Percentiles rank a stretch among this genome's conserved stretches.
phyloP scores from a whole-genome alignment of 176 grass and related monocot genomes.

The Carex cristatella region DNA sequence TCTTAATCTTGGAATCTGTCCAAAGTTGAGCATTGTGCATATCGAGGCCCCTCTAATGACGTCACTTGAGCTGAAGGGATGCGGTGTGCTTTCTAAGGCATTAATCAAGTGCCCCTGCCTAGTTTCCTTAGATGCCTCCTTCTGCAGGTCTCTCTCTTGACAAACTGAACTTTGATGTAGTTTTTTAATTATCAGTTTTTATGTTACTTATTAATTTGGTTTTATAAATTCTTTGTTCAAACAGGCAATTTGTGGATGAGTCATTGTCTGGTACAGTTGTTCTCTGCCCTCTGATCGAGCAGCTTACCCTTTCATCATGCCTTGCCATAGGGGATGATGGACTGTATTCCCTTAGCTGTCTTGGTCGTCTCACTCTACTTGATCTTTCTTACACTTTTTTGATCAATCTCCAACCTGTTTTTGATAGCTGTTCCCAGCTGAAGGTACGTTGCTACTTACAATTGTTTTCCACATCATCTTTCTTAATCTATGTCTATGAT shows the following conservation, averaged over 20 bases:
- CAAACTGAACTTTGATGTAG: background rate
- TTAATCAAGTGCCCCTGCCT: conserved; percentile 74
- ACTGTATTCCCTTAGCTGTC: conserved; percentile 72
- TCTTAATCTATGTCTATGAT: conserved; percentile 12
- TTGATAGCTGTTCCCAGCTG: conserved; percentile 71
- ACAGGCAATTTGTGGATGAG: conserved; percentile 73
- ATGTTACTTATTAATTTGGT: conserved; percentile 13
- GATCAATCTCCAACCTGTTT: conserved; percentile 76
- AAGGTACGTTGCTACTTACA: conserved; percentile 33
- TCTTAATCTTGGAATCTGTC: conserved; percentile 94
- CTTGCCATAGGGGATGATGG: conserved; percentile 54
- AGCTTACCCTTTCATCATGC: conserved; percentile 77
- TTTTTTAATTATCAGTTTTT: background rate
- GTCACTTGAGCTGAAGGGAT: conserved; percentile 78
- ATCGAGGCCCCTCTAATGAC: conserved; percentile 85
- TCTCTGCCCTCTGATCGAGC: conserved; percentile 63
- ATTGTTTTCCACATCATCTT: background rate
- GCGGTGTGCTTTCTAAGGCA: conserved; percentile 78
- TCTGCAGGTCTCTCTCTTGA: conserved; percentile 72
- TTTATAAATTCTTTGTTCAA: conserved; percentile 29
- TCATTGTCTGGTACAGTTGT: conserved; percentile 54
- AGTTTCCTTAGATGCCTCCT: conserved; percentile 84
- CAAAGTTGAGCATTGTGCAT: conserved; percentile 57
- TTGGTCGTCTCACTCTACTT: conserved; percentile 63
- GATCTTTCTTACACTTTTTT: conserved; percentile 99